Base-by-base conservation (phyloP, 2,329 filamentous ascomycete genomes). In the Aspergillus sojae region DNA sequence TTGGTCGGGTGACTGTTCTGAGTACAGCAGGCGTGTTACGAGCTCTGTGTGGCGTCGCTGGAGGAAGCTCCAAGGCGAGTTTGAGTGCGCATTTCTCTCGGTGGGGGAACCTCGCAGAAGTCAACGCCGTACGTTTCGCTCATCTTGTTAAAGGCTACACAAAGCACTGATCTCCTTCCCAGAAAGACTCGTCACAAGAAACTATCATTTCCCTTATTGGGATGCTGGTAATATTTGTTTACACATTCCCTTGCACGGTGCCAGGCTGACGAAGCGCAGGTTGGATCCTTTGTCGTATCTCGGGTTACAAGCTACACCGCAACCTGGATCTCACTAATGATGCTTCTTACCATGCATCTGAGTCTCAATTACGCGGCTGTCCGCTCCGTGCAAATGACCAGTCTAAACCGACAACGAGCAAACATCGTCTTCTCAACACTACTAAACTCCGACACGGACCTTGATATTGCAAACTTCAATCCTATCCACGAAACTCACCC, bases 161-260 rank as follows among this genome's bases (percentile, higher is more conserved):
- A 39, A n/a, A 23, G 10, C 55, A 58, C 53, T 69, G 32, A 68
- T 21, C 23, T 66, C 46, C 26, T 61, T 19, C 36, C 52, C 56
- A 86, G 81, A 89, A 97, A 85, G 94, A 98, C 75, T 93, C 93
- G 14, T 96, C 92, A 68, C 95, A 98, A 80, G 95, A 98, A 79
- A 98, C 94, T 0, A 88, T 97, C 23, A 92, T 99, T 62, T 94
- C 92, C 2, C 83, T 98, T 30, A 66, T 97, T 39, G 95, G 95
- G 2, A 93, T 98, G 86, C 84, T 97, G 58, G 85, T 86, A 77
- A 74, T 82, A 11, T 32, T 12, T 55, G 5, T 73, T 48, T 26
- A 30, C 30, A 55, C 32, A 63, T 53, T 9, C 36, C n/a, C n/a
- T n/a, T 32, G 16, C 26, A 34, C 45, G 34, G n/a, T 16, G 26